These are phyloP conservation scores for Gastrolobium villosum DNA, from an alignment of 306 rosid species.

Conservation along the genomic window DNA sequence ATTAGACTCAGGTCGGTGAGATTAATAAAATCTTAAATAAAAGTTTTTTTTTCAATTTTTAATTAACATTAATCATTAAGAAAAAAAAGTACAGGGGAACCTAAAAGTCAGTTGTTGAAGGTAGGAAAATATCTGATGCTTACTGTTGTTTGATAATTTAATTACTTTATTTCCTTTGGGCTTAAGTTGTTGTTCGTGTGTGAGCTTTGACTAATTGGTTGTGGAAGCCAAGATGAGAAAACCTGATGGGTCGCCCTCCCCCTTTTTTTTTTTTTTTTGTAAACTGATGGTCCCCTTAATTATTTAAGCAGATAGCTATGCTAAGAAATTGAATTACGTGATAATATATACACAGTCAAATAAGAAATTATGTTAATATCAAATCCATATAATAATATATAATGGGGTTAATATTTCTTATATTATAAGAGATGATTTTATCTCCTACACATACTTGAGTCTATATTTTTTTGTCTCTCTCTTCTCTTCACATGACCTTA, in stretches of 20 bases:
- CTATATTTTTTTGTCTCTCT: too few species aligned
- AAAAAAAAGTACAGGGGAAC: neutral
- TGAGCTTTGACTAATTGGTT: slow-evolving; percentile 19
- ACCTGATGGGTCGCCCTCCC: neutral
- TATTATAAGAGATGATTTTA: too few species aligned
- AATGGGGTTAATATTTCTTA: too few species aligned
- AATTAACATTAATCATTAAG: neutral
- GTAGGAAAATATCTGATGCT: slow-evolving; percentile 2
- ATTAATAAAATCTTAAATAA: neutral
- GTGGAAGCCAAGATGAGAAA: slow-evolving; percentile 17
- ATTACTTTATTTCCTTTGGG: slow-evolving; percentile 33
- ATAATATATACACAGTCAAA: neutral
- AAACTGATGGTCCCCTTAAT: neutral
- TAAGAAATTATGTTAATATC: too few species aligned
- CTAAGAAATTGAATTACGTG: neutral
- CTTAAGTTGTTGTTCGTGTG: slow-evolving; percentile 37
- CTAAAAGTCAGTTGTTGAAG: slow-evolving; percentile 31
- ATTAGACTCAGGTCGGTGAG: neutral
- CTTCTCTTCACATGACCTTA: too few species aligned
- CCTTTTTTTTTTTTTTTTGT: too few species aligned
- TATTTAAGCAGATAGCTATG: neutral
- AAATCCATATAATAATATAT: too few species aligned
- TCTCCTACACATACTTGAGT: too few species aligned
- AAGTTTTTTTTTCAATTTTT: neutral
- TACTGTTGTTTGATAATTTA: slow-evolving; percentile 45